phyloP scores from a whole-genome alignment of 1,284 basidiomycete species.

The Crucibulum parvulum region DNA sequence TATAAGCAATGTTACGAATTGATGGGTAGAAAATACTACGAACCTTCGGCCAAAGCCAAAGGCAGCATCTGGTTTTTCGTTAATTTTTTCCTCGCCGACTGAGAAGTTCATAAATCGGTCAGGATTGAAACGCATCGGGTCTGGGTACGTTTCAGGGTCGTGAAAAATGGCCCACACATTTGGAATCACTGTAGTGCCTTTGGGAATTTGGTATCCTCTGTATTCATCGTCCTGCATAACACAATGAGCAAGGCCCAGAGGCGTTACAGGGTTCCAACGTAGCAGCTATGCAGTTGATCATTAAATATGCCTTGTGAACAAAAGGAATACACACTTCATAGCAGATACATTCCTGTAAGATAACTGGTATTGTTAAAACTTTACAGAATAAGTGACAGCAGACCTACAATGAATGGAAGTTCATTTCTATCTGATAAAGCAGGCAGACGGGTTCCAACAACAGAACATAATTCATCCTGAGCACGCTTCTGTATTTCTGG shows the following conservation, averaged over 20 bases:
- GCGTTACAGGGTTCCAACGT: conserved; percentile 52
- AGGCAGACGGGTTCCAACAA: conserved; percentile 40
- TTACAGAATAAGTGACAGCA: background rate
- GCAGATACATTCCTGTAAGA: conserved; percentile 36
- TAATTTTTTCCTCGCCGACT: conserved; percentile 25
- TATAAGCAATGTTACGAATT: background rate
- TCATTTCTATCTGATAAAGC: conserved; percentile 38
- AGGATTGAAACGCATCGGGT: conserved; percentile 40
- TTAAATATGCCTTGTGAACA: background rate
- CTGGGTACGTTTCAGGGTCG: conserved; percentile 38
- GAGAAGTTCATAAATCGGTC: conserved; percentile 32
- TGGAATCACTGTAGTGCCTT: conserved; percentile 47
- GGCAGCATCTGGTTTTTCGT: conserved; percentile 37
- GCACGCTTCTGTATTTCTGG: conserved; percentile 43
- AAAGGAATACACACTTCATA: conserved; percentile 29
- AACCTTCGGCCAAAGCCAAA: conserved; percentile 54
- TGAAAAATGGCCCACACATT: conserved; percentile 48
- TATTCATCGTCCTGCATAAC: conserved; percentile 48
- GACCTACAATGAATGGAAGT: conserved; percentile 42
- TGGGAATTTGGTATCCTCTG: conserved; percentile 49
- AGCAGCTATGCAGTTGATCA: conserved; percentile 30
- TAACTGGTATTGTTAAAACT: background rate
- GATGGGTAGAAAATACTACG: background rate
- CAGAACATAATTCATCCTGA: conserved; percentile 42
- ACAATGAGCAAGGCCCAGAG: conserved; percentile 45